phyloP scores from a whole-genome alignment of 331 rosid genomes.

The Arachis monticola region DNA sequence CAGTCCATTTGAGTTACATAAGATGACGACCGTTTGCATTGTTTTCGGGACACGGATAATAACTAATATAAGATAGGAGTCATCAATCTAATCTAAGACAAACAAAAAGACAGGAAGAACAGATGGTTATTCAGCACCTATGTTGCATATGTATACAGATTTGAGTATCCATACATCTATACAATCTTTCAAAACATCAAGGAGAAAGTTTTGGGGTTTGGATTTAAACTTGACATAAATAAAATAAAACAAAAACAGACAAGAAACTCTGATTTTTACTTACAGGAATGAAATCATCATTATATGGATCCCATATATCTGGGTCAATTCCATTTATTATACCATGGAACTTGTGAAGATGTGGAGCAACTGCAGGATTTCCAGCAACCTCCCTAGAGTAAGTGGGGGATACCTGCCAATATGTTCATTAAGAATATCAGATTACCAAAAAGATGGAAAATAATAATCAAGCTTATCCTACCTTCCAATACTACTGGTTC shows the following conservation, averaged over 20 bases:
- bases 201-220: not conserved
- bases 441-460: slow-evolving; percentile 7
- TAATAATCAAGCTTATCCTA: slow-evolving; percentile 25
- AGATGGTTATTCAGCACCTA: slow-evolving; percentile 26
- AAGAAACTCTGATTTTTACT: slow-evolving; percentile 35
- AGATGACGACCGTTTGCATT: not conserved
- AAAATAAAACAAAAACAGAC: not conserved
- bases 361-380: slow-evolving; percentile 62
- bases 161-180: not conserved
- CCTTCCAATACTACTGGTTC: slow-evolving; percentile 22
- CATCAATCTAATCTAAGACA: not conserved
- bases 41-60: not conserved
- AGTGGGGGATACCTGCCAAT: slow-evolving; percentile 70
- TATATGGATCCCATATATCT: slow-evolving; percentile 83
- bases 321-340: slow-evolving; percentile 88
- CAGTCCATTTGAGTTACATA: not conserved
- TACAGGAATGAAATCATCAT: slow-evolving; percentile 77
- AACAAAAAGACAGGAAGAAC: not conserved
- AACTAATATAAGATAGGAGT: not conserved
- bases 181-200: not conserved
- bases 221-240: not conserved
- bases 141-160: not conserved
- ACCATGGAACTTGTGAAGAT: slow-evolving; percentile 33
- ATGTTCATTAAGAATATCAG: not conserved
- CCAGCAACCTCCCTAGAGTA: slow-evolving; percentile 73